phyloP scores from a whole-genome alignment of 208 protist genomes.

The Balamuthia mandrillaris region DNA sequence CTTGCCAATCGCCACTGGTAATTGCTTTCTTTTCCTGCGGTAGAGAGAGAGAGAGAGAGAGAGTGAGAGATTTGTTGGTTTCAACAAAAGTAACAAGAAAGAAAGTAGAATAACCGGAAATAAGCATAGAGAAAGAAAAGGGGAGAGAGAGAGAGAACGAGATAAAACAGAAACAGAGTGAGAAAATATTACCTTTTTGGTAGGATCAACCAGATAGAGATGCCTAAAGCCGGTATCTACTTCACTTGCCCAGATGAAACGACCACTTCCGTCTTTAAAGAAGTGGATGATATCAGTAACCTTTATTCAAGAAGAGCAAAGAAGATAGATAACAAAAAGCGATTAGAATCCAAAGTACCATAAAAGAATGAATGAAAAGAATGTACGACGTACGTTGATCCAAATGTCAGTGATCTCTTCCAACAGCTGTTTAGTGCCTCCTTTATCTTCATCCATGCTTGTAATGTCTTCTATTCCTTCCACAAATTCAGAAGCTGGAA shows the following conservation, averaged over 20 bases:
- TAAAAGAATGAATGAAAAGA: too few relatives aligned
- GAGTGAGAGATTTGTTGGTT: not conserved
- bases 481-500: not conserved
- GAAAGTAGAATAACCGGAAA: not conserved
- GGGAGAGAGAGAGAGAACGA: too few relatives aligned
- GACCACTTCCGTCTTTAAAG: not conserved
- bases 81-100: not conserved
- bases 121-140: not conserved
- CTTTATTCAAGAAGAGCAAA: not conserved
- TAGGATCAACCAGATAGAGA: slow-evolving; percentile 45
- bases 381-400: slow-evolving; percentile 33
- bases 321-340: not conserved
- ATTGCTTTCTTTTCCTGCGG: slow-evolving; percentile 9
- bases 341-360: too few relatives aligned
- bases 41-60: not conserved
- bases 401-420: slow-evolving; percentile 26
- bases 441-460: not conserved
- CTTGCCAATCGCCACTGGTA: not conserved
- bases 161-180: not conserved
- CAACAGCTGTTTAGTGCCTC: not conserved
- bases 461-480: not conserved
- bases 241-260: slow-evolving; percentile 40
- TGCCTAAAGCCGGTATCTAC: slow-evolving; percentile 47
- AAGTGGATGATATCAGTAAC: slow-evolving; percentile 31
- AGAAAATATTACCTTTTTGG: not conserved